Conservation (phyloP, 176 grass and related monocot species). For the Eragrostis nindensis region DNA sequence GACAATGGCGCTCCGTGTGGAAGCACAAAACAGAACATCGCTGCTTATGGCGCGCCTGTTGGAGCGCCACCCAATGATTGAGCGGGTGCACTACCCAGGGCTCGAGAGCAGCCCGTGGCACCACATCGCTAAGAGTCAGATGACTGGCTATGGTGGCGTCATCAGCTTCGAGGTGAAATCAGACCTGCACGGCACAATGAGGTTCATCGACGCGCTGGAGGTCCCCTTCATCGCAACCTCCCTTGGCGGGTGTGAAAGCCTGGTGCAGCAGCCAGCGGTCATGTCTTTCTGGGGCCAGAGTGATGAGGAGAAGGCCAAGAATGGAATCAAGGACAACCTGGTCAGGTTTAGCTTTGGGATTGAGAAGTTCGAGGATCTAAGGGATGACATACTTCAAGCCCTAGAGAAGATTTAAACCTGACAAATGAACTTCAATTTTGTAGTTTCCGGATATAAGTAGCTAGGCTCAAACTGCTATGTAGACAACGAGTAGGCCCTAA, state of each 20-base stretch:
- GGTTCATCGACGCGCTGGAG: constrained; percentile 56
- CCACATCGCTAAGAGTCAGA: constrained; percentile 43
- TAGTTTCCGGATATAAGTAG: neutral
- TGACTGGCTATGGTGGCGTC: constrained; percentile 51
- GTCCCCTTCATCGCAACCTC: constrained; percentile 63
- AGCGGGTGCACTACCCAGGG: constrained; percentile 60
- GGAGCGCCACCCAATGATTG: constrained; percentile 53
- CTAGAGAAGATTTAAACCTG: constrained; percentile 42
- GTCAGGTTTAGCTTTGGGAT: constrained; percentile 67
- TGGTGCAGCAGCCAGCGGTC: constrained; percentile 64
- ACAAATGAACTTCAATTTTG: neutral
- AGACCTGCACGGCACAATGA: constrained; percentile 42
- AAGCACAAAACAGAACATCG: constrained; percentile 52
- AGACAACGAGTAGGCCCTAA: neutral
- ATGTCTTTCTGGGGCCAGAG: constrained; percentile 50
- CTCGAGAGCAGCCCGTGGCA: constrained; percentile 60
- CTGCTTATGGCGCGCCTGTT: constrained; percentile 58
- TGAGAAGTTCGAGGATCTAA: constrained; percentile 63
- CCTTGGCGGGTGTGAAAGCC: constrained; percentile 62
- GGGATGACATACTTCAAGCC: constrained; percentile 60
- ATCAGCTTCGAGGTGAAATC: constrained; percentile 59
- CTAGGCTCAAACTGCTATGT: neutral
- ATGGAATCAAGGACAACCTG: constrained; percentile 58
- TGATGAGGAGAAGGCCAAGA: constrained; percentile 46
- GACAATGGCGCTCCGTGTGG: constrained; percentile 56